A percentile compares a stretch with the other conserved stretches of the same genome.
These are phyloP conservation scores for Cladosporium sp. DNA, from an alignment of 2,329 filamentous ascomycete species.

Conservation along the genomic window DNA sequence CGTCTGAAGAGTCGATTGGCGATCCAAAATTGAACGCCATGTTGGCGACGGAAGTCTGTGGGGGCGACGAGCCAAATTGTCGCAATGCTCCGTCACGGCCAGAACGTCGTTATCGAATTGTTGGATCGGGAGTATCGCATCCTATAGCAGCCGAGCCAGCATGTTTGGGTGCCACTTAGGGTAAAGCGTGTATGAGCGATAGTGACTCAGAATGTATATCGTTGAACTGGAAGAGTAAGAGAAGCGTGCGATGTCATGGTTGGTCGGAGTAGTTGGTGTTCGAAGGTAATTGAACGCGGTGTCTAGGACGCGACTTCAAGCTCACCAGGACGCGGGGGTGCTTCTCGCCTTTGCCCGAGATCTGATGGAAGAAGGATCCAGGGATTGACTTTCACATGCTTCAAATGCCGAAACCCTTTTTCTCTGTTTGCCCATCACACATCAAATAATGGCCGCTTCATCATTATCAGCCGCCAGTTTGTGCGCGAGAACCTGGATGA, in stretches of 20 bases:
- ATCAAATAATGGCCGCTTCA: conserved; percentile 3
- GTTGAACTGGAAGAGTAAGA: neutral
- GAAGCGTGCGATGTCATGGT: neutral
- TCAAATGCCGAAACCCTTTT: conserved; percentile 7
- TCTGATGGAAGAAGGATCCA: neutral
- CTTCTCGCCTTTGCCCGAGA: neutral
- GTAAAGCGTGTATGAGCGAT: neutral
- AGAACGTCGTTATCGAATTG: neutral
- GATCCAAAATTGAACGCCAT: conserved; percentile 33
- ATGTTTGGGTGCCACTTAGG: neutral
- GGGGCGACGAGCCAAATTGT: neutral
- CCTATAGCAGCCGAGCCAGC: neutral
- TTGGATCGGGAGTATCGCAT: neutral
- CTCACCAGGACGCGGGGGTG: neutral
- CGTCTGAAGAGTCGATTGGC: conserved; percentile 31
- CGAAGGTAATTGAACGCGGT: neutral
- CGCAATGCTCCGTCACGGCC: neutral
- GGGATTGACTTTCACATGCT: conserved; percentile 10
- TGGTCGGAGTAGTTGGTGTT: neutral
- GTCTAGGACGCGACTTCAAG: neutral
- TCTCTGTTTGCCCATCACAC: neutral
- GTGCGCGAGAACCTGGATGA: neutral
- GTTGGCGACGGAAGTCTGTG: neutral
- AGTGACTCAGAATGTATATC: neutral
- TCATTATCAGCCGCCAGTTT: neutral